Base-by-base conservation (phyloP, 768 basidiomycete genomes). In the Leccinum arenicola region DNA sequence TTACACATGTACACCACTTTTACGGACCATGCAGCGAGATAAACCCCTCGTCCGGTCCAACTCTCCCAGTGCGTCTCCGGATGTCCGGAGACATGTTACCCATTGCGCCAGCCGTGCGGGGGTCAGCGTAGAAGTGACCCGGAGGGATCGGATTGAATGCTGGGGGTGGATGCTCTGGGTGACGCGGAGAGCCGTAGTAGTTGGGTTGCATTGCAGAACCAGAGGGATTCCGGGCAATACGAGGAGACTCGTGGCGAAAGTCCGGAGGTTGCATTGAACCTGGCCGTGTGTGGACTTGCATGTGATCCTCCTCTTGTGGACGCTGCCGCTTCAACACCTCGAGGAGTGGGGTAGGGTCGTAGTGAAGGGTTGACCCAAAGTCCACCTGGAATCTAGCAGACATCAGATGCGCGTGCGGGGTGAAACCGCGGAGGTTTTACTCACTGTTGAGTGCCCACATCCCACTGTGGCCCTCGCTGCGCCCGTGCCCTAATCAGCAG, bases 391-490 rank as follows among this genome's bases (percentile, higher is more conserved):
- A 93, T 64, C 90, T 93, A 47, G 11, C 49, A 6, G 12, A 17
- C 29, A 19, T 64, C 33, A 61, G 48, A 33, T 7, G 19, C 23
- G 10, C 8, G 36, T 12, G 38, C 25, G 54, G 4, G 47, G 36
- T 1, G 29, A 25, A 53, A 23, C 1, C 23, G 36, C 12, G 21
- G 50, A 35, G 35, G 29, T 40, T 52, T 33, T 51, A 80, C 88
- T 64, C 64, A 93, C 91, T 89, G 86, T 70, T 93, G 91, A 14
- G 91, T 91, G 17, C 89, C 89, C 40, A 92, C 78, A 70, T 93
- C 91, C 91, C 91, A 93, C 66, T 92, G 91, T 4, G 91, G 91
- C 1, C 91, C 91, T 60, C 91, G 79, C 59, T 88, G 85, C 8
- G 91, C 91, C 38, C 91, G 82, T 3, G 91, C 91, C 27, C 86